Evolutionary conservation across 345 rosid genomes (phyloP), one percentile per base, ranked within the genome.

Genomic region (Citrus inodora): DNA sequence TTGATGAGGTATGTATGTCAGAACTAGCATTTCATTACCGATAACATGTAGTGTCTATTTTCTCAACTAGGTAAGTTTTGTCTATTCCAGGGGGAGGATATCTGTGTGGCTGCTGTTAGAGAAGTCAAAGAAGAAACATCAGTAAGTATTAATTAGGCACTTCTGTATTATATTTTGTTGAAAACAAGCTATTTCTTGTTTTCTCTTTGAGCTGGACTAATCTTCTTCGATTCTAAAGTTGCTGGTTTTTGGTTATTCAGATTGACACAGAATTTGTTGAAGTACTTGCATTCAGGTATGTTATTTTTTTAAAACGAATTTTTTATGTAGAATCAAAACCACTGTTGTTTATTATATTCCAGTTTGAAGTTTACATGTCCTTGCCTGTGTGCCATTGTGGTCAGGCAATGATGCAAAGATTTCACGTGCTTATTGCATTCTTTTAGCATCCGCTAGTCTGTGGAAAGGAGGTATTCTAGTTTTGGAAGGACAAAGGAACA

Each of bases 91-190:
- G 99, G 98, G 30, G 97, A 96, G 83, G 94, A 92, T 82, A 80
- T 96, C 64, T 87, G 85, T 79, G 82, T 68, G 37, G 95, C 97
- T 70, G 97, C 94, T 21, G 85, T 90, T 19, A 90, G 99, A 85
- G 99, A 94, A 87, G 97, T 87, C 58, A 90, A 94, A 85, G 97
- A 96, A 91, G 99, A 91, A 87, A 96, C 99, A 5, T 92, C 89
- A 66, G 99, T 92, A 81, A 92, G 97, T 76, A 48, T 55, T 56
- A 56, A 40, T 32, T 33, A 11, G 6, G 4, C 10, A 22, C 30
- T 17, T 78, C n/a, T 33, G 1, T 40, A 25, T 38, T 19, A 64
- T 48, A 30, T 58, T 35, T 17, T 27, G 21, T 6, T 28, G 17
- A 21, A 42, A 46, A 27, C 13, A 51, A 63, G 56, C 13, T 35